These are phyloP conservation scores for Lachnellula hyalina DNA, from an alignment of 2,329 filamentous ascomycete species.

Conservation along the genomic window DNA sequence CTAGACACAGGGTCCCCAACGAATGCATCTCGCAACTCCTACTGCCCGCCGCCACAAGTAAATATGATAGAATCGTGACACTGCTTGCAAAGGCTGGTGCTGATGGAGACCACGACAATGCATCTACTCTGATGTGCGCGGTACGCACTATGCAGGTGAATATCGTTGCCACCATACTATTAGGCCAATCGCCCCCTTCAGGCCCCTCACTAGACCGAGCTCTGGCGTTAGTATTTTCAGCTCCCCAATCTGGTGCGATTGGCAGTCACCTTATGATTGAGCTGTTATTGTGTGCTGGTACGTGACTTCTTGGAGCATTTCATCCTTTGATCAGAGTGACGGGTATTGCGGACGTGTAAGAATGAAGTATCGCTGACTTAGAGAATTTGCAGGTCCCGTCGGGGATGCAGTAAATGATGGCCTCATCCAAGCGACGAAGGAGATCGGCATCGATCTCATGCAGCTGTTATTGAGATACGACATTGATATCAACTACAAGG, in stretches of 20 bases:
- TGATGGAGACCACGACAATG: conserved; percentile 47
- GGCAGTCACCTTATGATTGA: conserved; percentile 50
- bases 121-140: conserved; percentile 47
- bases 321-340: too few species aligned
- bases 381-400: conserved; percentile 31
- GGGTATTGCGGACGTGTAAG: too few species aligned
- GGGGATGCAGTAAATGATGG: conserved; percentile 36
- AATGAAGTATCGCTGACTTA: too few species aligned
- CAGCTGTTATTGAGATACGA: conserved; percentile 46
- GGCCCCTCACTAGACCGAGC: conserved; percentile 44
- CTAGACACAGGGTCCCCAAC: conserved; percentile 6
- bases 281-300: conserved; percentile 51
- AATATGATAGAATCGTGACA: conserved; percentile 1
- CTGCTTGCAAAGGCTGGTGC: conserved; percentile 30
- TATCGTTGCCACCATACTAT: conserved; percentile 49
- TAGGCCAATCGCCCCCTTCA: conserved; percentile 47
- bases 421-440: conserved; percentile 10
- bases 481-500: conserved; percentile 50
- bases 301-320: too few species aligned
- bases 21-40: conserved; percentile 10
- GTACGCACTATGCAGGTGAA: conserved; percentile 46
- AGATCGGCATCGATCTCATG: conserved; percentile 36
- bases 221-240: conserved; percentile 34
- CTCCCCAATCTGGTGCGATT: conserved; percentile 42
- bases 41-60: conserved; percentile 5